These are phyloP conservation scores for Termitomyces sp. DNA, from an alignment of 768 basidiomycete species.

Conservation along the genomic window DNA sequence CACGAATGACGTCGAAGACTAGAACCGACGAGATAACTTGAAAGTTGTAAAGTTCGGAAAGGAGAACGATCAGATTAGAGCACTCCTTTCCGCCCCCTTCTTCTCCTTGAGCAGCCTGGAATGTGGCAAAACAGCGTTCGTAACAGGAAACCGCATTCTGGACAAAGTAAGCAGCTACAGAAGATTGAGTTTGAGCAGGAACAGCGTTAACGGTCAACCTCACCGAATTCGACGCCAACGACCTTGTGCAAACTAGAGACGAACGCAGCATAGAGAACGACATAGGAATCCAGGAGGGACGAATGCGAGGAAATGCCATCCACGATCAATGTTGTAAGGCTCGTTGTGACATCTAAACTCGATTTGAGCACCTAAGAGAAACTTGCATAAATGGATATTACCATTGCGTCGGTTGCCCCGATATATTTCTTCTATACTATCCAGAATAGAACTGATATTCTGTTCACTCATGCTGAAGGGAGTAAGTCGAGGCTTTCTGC, in stretches of 20 bases:
- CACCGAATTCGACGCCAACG: constrained; percentile 86
- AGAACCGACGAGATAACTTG: constrained; percentile 86
- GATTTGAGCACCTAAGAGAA: background rate
- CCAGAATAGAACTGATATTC: constrained; percentile 73
- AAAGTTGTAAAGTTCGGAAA: constrained; percentile 95
- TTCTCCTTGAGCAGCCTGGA: constrained; percentile 28
- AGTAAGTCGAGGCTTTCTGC: background rate
- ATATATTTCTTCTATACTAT: constrained; percentile 72
- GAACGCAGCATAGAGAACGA: constrained; percentile 83
- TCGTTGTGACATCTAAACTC: constrained; percentile 71
- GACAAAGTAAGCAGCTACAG: constrained; percentile 74
- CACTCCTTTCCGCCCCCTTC: constrained; percentile 73
- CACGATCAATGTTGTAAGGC: constrained; percentile 70
- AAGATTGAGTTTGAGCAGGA: background rate
- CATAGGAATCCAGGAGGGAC: constrained; percentile 82
- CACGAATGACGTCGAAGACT: constrained; percentile 86
- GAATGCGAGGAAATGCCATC: constrained; percentile 77
- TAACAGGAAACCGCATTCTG: constrained; percentile 68
- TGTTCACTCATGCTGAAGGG: constrained; percentile 79
- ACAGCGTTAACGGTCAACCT: constrained; percentile 14
- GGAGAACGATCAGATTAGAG: constrained; percentile 79
- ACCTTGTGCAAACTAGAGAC: constrained; percentile 77
- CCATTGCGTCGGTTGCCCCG: constrained; percentile 75
- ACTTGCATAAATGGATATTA: constrained; percentile 22
- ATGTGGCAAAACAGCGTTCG: constrained; percentile 44